These are phyloP conservation scores for Oemleria cerasiformis DNA, from an alignment of 306 rosid genomes.

Conservation along the genomic window DNA sequence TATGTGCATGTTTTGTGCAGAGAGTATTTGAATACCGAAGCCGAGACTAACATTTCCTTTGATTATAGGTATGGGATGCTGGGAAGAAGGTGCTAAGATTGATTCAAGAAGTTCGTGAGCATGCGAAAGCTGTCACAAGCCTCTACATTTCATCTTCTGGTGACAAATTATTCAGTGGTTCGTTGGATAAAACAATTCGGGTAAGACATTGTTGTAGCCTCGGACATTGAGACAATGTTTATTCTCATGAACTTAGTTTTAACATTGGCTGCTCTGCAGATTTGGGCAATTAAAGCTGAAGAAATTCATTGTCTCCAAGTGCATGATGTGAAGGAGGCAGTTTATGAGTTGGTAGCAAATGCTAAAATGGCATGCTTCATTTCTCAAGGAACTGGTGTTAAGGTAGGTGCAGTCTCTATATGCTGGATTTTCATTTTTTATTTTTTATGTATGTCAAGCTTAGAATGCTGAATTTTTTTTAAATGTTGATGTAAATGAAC, in stretches of 20 bases:
- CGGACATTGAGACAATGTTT: not conserved
- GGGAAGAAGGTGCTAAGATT: conserved; percentile 58
- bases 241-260: not conserved
- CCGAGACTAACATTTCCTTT: conserved; percentile 11
- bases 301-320: conserved; percentile 67
- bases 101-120: conserved; percentile 79
- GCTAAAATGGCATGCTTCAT: conserved; percentile 63
- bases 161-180: conserved; percentile 74
- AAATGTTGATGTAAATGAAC: too few relatives aligned
- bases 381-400: conserved; percentile 79
- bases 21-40: not conserved
- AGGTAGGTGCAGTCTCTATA: conserved; percentile 47
- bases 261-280: conserved; percentile 27
- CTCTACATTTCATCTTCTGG: conserved; percentile 49
- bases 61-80: conserved; percentile 78
- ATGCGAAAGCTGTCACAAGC: conserved; percentile 80
- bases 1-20: not conserved
- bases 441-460: too few relatives aligned
- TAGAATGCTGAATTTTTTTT: too few relatives aligned
- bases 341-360: conserved; percentile 62
- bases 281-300: conserved; percentile 65
- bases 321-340: conserved; percentile 78
- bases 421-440: too few relatives aligned
- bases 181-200: conserved; percentile 87
- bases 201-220: conserved; percentile 30